Evolutionary conservation across 139 green algal genomes (phyloP).

Genomic region (Chlorella sp.): DNA sequence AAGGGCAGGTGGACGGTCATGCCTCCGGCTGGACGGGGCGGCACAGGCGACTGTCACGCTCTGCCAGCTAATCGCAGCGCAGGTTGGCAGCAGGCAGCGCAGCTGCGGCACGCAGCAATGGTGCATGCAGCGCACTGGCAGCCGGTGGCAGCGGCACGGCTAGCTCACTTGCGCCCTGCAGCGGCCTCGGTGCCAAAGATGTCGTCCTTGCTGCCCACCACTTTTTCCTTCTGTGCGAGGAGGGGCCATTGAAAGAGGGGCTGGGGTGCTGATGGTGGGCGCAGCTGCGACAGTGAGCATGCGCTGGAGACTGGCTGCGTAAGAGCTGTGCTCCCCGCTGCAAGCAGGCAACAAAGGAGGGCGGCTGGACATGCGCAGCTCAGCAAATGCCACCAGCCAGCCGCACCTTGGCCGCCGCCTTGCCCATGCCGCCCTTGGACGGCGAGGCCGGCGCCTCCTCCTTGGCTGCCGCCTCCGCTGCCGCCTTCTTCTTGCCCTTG

Average conservation of each 20-base stretch:
- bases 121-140: too few species aligned
- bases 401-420: not conserved
- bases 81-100: too few species aligned
- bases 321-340: not conserved
- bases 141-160: too few species aligned
- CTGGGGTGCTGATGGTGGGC: too few species aligned
- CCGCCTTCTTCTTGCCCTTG: slow-evolving; percentile 29
- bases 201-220: slow-evolving; percentile 80
- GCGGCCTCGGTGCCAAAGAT: slow-evolving; percentile 69
- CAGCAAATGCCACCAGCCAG: not conserved
- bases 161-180: slow-evolving; percentile 19
- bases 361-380: too few species aligned
- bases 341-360: not conserved
- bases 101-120: not conserved
- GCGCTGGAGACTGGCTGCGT: not conserved
- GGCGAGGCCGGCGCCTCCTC: not conserved
- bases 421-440: not conserved
- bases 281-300: too few species aligned
- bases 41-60: too few species aligned
- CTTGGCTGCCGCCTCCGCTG: not conserved
- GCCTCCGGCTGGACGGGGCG: too few species aligned
- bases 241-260: not conserved
- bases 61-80: too few species aligned
- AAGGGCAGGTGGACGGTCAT: too few species aligned
- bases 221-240: slow-evolving; percentile 24